These are phyloP conservation scores for Ogataea corticis DNA, from an alignment of 805 yeast genomes.

Conservation along the genomic window DNA sequence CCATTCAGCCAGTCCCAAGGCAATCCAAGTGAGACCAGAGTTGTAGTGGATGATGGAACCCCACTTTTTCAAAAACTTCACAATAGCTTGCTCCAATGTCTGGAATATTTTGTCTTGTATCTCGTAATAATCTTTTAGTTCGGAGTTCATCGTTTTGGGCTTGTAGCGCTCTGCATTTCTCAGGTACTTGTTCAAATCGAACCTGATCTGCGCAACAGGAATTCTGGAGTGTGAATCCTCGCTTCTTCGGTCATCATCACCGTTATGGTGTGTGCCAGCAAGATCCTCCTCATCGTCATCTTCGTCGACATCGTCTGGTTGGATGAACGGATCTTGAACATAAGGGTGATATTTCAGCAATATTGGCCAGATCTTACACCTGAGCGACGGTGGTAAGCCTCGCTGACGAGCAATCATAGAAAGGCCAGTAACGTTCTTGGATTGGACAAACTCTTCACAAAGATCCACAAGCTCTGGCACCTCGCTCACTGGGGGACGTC, in stretches of 20 bases:
- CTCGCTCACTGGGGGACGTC: slow-evolving; percentile 46
- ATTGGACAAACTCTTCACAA: slow-evolving; percentile 54
- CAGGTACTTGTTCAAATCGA: slow-evolving; percentile 63
- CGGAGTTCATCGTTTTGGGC: slow-evolving; percentile 31
- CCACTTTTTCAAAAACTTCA: slow-evolving; percentile 73
- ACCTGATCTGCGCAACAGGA: slow-evolving; percentile 41
- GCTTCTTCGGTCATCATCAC: slow-evolving; percentile 24
- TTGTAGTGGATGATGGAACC: slow-evolving; percentile 76
- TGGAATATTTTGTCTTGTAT: slow-evolving; percentile 56
- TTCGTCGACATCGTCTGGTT: slow-evolving; percentile 52
- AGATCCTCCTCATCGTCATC: slow-evolving; percentile 33
- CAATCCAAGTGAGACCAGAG: slow-evolving; percentile 84
- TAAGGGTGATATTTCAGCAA: slow-evolving; percentile 81
- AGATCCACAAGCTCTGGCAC: slow-evolving; percentile 52
- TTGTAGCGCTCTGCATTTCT: slow-evolving; percentile 42
- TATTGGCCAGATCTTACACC: slow-evolving; percentile 84
- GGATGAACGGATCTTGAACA: slow-evolving; percentile 72
- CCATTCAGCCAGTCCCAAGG: slow-evolving; percentile 88
- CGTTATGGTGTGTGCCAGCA: neutral
- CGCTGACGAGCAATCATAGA: slow-evolving; percentile 79
- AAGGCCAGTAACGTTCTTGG: slow-evolving; percentile 68
- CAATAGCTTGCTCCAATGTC: slow-evolving; percentile 58
- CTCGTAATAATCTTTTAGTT: slow-evolving; percentile 36
- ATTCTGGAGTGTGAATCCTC: slow-evolving; percentile 23
- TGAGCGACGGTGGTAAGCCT: slow-evolving; percentile 81